These are phyloP conservation scores for Naganishia onofrii DNA, from an alignment of 768 basidiomycete genomes.

Conservation along the genomic window DNA sequence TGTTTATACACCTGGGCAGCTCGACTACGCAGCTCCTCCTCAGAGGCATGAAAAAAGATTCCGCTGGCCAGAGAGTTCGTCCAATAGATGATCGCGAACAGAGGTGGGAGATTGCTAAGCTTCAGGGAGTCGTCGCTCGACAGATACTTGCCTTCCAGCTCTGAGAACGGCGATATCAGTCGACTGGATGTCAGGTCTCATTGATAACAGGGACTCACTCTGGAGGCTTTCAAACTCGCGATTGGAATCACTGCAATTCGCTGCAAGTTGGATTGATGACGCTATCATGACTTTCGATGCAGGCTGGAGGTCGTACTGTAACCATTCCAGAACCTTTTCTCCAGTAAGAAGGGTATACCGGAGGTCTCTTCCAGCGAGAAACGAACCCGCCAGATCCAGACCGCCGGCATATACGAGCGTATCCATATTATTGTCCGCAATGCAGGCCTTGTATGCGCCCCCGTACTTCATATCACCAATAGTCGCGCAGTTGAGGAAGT, in stretches of 20 bases:
- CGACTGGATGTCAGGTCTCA: no score
- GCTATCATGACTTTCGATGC: slow-evolving; percentile 18
- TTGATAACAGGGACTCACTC: not conserved
- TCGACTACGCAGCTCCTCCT: not conserved
- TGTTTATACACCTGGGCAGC: slow-evolving; percentile 13
- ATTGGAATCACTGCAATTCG: slow-evolving; percentile 1
- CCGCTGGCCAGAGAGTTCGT: not conserved
- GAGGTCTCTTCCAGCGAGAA: slow-evolving; percentile 20
- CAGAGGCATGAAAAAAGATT: not conserved
- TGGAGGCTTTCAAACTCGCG: not conserved
- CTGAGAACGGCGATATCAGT: not conserved
- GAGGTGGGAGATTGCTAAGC: not conserved
- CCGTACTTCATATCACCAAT: slow-evolving; percentile 8
- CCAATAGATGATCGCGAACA: slow-evolving; percentile 20
- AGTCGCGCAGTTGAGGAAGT: not conserved
- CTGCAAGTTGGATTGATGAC: slow-evolving; percentile 8
- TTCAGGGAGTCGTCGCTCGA: not conserved
- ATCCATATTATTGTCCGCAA: slow-evolving; percentile 11
- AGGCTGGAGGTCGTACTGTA: slow-evolving; percentile 11
- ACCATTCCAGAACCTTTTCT: slow-evolving; percentile 10
- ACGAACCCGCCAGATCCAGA: slow-evolving; percentile 9
- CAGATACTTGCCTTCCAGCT: slow-evolving; percentile 8
- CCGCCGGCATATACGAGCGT: slow-evolving; percentile 13
- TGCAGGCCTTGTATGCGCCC: slow-evolving; percentile 4
- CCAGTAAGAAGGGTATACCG: slow-evolving; percentile 4